Evolutionary conservation across 2,329 filamentous ascomycete genomes (phyloP), one percentile per base, ranked within the genome.

Genomic region (Ascosphaera apis): DNA sequence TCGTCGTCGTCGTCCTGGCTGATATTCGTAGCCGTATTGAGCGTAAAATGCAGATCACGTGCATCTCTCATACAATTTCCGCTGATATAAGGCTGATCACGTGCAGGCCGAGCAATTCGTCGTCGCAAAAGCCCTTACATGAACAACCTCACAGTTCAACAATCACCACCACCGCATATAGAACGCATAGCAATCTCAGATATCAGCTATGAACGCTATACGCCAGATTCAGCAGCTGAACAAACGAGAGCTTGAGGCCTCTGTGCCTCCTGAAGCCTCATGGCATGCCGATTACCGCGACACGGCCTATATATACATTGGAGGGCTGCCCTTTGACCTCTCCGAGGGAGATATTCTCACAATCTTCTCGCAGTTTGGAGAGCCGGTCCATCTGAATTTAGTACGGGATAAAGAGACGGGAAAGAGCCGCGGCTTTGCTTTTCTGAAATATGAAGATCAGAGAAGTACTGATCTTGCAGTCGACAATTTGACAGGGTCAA

Each of bases 201-300:
- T n/a, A n/a, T n/a, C n/a, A n/a, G 25, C 45, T 18, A 98, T 98
- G 88, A 93, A 98, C 54, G 76, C 81, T 46, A 88, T 98, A 46
- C 79, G 83, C 47, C 76, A 83, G 39, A 88, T 93, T 41, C 80
- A 91, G 54, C 73, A 76, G 53, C 76, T 98, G 40, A 98, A 98
- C 55, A 82, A 88, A 61, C 76, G 75, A 46, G 88, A 98, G 58
- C 78, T 98, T 42, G 84, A 93, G 55, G 75, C 43, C 34, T 48
- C 30, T 47, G 84, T 82, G 45, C 67, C 76, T 2, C 76, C 84
- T 31, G 74, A 83, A 57, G 86, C 77, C 43, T 93, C 86, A 39
- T 95, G 86, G 86, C 86, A 95, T 54, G 76, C 77, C 53, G 91
- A 98, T 62, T 98, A 95, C 59, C 80, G 82, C 58, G 88, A 91